A percentile compares a stretch with the other conserved stretches of the same genome.
Evolutionary conservation across 1,284 basidiomycete genomes (phyloP).

Genomic region (Phlebopus sp.): DNA sequence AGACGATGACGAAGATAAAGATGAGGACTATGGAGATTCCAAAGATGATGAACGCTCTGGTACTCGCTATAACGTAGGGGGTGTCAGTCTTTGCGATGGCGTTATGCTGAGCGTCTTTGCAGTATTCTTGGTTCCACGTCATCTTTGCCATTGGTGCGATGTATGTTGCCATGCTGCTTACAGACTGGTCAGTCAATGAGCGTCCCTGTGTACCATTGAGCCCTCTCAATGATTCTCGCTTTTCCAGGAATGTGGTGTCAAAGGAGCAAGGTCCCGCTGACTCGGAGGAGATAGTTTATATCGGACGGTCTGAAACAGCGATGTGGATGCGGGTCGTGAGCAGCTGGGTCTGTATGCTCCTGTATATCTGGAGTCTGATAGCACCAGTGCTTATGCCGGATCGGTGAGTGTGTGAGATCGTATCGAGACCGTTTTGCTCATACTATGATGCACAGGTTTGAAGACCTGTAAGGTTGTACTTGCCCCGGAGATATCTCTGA

Average conservation of each 20-base stretch:
- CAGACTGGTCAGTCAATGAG: slow-evolving; percentile 79
- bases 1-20: slow-evolving; percentile 76
- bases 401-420: slow-evolving; percentile 43
- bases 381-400: slow-evolving; percentile 91
- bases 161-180: slow-evolving; percentile 98
- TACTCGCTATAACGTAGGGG: slow-evolving; percentile 91
- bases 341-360: slow-evolving; percentile 88
- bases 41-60: slow-evolving; percentile 92
- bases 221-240: slow-evolving; percentile 8
- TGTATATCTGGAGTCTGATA: slow-evolving; percentile 89
- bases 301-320: slow-evolving; percentile 91
- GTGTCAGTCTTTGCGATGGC: not conserved
- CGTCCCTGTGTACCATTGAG: slow-evolving; percentile 3
- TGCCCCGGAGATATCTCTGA: not conserved
- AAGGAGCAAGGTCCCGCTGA: slow-evolving; percentile 45
- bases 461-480: slow-evolving; percentile 27
- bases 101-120: slow-evolving; percentile 8
- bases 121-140: slow-evolving; percentile 99
- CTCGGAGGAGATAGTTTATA: slow-evolving; percentile 80
- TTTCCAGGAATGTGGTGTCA: slow-evolving; percentile 70
- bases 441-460: slow-evolving; percentile 27
- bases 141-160: slow-evolving; percentile 96
- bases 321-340: slow-evolving; percentile 99
- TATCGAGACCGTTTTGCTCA: slow-evolving; percentile 2
- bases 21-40: slow-evolving; percentile 64